Conservation (phyloP, 352 stramenopile genomes). For the Discostella stelligera region DNA sequence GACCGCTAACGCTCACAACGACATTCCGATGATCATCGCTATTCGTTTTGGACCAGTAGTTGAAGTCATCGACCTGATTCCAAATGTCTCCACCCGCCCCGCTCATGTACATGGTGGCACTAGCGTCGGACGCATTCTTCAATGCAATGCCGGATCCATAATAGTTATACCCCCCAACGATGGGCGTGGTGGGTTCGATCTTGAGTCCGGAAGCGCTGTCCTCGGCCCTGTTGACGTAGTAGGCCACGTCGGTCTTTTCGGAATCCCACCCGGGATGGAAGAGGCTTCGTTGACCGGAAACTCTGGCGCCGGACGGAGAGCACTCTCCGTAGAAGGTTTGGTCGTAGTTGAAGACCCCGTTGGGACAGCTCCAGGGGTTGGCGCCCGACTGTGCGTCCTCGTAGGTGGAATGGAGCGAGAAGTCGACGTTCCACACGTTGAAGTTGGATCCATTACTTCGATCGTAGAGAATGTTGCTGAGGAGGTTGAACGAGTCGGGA, state of each 20-base stretch:
- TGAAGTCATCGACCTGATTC: conserved; percentile 33
- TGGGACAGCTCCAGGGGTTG: conserved; percentile 44
- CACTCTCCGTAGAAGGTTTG: conserved; percentile 34
- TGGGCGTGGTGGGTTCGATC: conserved; percentile 1
- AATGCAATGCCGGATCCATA: conserved; percentile 20
- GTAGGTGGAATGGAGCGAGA: conserved; percentile 44
- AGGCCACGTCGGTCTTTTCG: conserved; percentile 34
- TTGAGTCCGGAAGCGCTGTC: conserved; percentile 4
- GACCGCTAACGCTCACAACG: conserved; percentile 16
- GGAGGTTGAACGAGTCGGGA: conserved; percentile 27
- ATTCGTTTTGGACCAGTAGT: conserved; percentile 21
- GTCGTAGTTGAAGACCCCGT: conserved; percentile 24
- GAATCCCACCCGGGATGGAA: conserved; percentile 20
- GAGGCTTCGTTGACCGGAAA: conserved; percentile 25
- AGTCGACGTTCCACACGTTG: conserved; percentile 45
- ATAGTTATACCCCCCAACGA: conserved; percentile 5
- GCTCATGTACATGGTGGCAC: conserved; percentile 50
- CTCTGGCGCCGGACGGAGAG: conserved; percentile 25
- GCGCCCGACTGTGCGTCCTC: conserved; percentile 42
- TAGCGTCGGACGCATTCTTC: conserved; percentile 2
- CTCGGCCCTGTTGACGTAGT: conserved; percentile 45
- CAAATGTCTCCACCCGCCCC: conserved; percentile 36
- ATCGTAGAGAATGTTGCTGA: conserved; percentile 39
- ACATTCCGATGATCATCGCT: conserved; percentile 16
- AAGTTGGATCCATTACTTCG: conserved; percentile 21